Evolutionary conservation across 2,329 filamentous ascomycete genomes (phyloP), one percentile per base, ranked within the genome.

Genomic region (Aspergillus ruber): DNA sequence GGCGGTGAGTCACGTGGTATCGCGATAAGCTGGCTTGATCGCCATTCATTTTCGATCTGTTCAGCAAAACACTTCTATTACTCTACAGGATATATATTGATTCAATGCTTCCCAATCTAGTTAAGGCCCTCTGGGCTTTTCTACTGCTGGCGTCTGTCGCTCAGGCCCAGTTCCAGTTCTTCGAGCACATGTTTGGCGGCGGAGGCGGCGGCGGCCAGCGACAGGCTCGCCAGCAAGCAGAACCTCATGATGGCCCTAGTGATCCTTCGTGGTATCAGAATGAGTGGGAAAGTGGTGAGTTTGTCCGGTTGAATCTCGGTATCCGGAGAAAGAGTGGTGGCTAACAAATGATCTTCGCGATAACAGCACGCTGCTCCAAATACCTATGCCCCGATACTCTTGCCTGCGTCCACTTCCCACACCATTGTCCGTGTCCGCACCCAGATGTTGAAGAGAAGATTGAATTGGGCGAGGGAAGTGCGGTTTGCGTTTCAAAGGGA

Each of bases 381-480:
- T 98, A 96, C 67, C 83, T 98, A 47, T 98, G 93, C 66, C 90
- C 93, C 2, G 88, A 89, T 55, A 97, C 93, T 0, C 80, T 98
- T 50, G 87, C 90, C 32, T 98, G 93, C 74, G 93, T 98, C 6
- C 85, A 94, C 66, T 93, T 95, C 73, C 90, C 93, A 1, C 91
- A 97, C 67, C 93, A 98, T 71, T 98, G 93, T 70, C 93, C 93
- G 23, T 98, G 93, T 72, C 78, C 89, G 2, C 95, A 86, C 74
- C 83, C 86, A 1, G 71, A 75, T 7, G 75, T 86, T 52, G 84
- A 91, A 63, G 87, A 91, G 56, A 93, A 93, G 64, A 80, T 89
- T 53, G 88, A 76, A 50, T 52, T 76, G n/a, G 70, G 68, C 9
- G 73, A 75, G 44, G 74, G 74, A 32, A 75, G 71, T 51, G 68